A percentile compares a stretch with the other conserved stretches of the same genome.
phyloP scores from a whole-genome alignment of 345 rosid species.

The Hevea brasiliensis region DNA sequence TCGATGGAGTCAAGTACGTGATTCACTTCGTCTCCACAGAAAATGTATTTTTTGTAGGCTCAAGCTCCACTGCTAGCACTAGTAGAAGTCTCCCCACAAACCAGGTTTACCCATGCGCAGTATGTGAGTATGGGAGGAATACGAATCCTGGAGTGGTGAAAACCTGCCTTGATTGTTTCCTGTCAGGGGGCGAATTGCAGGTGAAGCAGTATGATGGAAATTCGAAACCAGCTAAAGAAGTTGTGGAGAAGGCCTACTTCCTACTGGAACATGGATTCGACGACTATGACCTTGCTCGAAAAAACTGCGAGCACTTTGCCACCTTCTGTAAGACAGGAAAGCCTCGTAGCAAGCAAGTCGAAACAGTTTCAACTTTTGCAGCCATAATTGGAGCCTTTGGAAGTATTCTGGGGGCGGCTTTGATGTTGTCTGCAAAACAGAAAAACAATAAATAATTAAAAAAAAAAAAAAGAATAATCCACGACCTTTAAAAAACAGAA shows the following conservation, averaged over 20 bases:
- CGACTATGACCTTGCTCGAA: not conserved
- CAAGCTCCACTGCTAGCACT: too few relatives aligned
- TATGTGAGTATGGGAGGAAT: not conserved
- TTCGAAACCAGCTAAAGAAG: not conserved
- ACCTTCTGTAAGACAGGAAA: conserved; percentile 15
- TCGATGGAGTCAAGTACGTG: not conserved
- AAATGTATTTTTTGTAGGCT: not conserved
- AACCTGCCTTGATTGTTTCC: conserved; percentile 22
- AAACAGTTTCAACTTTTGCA: too few relatives aligned
- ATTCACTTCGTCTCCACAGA: conserved; percentile 8
- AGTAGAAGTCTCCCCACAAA: too few relatives aligned
- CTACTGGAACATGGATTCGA: conserved; percentile 13
- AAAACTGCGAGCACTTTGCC: conserved; percentile 19
- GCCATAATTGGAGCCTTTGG: too few relatives aligned
- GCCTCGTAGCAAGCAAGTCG: not conserved
- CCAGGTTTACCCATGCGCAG: too few relatives aligned
- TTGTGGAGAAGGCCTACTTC: not conserved
- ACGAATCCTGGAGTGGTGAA: not conserved
- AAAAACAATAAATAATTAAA: too few relatives aligned
- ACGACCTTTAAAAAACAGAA: too few relatives aligned
- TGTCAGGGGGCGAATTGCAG: not conserved
- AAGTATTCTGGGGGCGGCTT: too few relatives aligned
- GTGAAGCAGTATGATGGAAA: not conserved
- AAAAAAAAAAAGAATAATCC: too few relatives aligned
- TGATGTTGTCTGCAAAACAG: too few relatives aligned